These are phyloP conservation scores for Tricladium varicosporioides DNA, from an alignment of 2,329 filamentous ascomycete species.

Conservation along the genomic window DNA sequence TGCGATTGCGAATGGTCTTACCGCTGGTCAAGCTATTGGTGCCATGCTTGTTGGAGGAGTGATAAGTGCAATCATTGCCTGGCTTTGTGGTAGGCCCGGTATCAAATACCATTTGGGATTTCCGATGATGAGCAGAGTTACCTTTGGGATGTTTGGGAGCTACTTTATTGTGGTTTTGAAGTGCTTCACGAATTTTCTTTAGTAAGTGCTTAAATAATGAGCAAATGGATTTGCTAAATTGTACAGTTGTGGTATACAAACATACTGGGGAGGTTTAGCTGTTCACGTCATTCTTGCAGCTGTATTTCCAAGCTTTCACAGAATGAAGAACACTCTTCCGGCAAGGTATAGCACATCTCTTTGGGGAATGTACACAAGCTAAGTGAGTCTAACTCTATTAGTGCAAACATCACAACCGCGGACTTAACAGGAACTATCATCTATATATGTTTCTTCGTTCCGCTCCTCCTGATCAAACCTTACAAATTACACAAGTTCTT, in stretches of 20 bases:
- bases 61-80: constrained; percentile 9
- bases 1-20: constrained; percentile 23
- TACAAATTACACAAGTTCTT: constrained; percentile 8
- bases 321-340: constrained; percentile 18
- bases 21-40: constrained; percentile 24
- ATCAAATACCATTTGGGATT: constrained; percentile 10
- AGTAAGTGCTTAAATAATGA: constrained; percentile 4
- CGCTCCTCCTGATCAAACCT: constrained; percentile 7
- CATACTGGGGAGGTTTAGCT: constrained; percentile 19
- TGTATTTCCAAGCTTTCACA: constrained; percentile 16
- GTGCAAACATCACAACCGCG: constrained; percentile 12
- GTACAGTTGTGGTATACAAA: constrained; percentile 21
- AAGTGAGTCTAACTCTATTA: neutral
- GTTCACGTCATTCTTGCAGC: constrained; percentile 12
- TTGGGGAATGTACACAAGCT: too few relatives aligned
- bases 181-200: constrained; percentile 28
- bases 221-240: neutral
- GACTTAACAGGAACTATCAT: constrained; percentile 10
- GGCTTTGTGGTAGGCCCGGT: constrained; percentile 3
- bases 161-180: constrained; percentile 31
- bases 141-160: constrained; percentile 32
- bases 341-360: neutral
- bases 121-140: constrained; percentile 27
- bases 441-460: constrained; percentile 12
- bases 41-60: constrained; percentile 14